Base-by-base conservation (phyloP, 1,139 yeast genomes). In the Scheffersomyces titani region DNA sequence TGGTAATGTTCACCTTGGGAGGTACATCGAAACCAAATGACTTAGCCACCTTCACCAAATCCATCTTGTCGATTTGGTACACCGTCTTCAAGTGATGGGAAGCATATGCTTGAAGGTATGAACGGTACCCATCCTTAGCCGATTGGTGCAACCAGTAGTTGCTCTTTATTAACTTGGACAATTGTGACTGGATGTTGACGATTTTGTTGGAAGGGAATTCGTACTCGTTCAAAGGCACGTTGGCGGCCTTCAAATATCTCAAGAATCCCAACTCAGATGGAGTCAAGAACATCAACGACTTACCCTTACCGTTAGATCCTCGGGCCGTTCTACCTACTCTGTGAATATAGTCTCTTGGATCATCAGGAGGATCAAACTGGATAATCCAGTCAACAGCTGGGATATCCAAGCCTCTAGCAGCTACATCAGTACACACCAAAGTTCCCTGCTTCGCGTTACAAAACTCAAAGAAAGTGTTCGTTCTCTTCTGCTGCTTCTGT, bases 401-500 rank as follows among this genome's bases (percentile, higher is more conserved):
- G 53, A 70, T 70, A 54, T 70, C 73, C 61, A 70, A 67, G 4
- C 73, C 73, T 62, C 73, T 64, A 53, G 73, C 73, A 6, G 73
- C 73, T 36, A 70, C 73, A 57, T 70, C 73, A 16, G 73, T 70
- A 62, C 73, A 70, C 55, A 70, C 64, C 67, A 70, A 64, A 51
- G 68, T 69, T 20, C 73, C 73, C 54, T 89, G 92, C 67, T 89
- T 92, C 58, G 99, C 98, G 67, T 94, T 94, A 80, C 98, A 92
- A 76, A 94, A 94, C 76, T 96, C 99, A 71, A 94, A 93, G 73
- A 94, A 94, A 3, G 99, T 94, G 75, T 94, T 93, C 55, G 99
- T 94, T 74, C 99, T 86, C 80, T 93, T 93, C 74, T 93, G 98
- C 78, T 94, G 99, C 75, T 94, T 96, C 77, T 94, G 99, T 74